Conservation (phyloP, 2,329 filamentous ascomycete genomes). For the Cladosporium sp. region DNA sequence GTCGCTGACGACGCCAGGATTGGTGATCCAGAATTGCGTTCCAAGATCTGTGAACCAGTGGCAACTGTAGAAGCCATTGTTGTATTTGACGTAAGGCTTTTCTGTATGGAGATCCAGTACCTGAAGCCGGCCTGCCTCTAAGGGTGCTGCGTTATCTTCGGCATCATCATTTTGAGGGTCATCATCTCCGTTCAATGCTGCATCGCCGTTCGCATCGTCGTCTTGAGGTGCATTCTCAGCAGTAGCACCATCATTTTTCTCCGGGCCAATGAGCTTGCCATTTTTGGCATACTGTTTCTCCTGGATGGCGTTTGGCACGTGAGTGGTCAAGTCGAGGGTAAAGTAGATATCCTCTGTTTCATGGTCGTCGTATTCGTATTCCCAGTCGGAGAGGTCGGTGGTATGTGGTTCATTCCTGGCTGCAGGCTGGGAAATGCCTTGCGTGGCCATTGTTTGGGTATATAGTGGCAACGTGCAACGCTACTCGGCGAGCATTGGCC, state of each 20-base stretch:
- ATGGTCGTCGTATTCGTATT: conserved; percentile 61
- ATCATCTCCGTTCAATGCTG: not conserved
- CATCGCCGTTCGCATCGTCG: not conserved
- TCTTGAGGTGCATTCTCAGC: not conserved
- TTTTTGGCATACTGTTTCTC: conserved; percentile 15
- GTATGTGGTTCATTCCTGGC: conserved; percentile 22
- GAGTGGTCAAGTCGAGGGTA: conserved; percentile 57
- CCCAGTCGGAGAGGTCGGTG: conserved; percentile 52
- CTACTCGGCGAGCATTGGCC: not conserved
- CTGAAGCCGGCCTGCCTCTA: conserved; percentile 58
- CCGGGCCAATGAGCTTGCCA: conserved; percentile 12
- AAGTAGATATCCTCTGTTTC: conserved; percentile 62
- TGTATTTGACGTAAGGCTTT: conserved; percentile 77
- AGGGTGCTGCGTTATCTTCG: conserved; percentile 17
- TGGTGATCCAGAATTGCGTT: conserved; percentile 66
- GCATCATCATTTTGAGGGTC: not conserved
- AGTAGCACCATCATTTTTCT: not conserved
- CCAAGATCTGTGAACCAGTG: conserved; percentile 81
- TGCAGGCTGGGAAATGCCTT: not conserved
- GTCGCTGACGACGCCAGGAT: conserved; percentile 40
- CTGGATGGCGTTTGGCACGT: conserved; percentile 34
- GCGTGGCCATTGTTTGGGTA: not conserved
- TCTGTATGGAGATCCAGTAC: conserved; percentile 77
- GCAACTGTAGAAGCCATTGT: conserved; percentile 75
- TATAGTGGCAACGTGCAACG: not conserved